A percentile compares a stretch with the other conserved stretches of the same genome.
Conservation (phyloP, 306 rosid genomes). For the Castanopsis chinensis region DNA sequence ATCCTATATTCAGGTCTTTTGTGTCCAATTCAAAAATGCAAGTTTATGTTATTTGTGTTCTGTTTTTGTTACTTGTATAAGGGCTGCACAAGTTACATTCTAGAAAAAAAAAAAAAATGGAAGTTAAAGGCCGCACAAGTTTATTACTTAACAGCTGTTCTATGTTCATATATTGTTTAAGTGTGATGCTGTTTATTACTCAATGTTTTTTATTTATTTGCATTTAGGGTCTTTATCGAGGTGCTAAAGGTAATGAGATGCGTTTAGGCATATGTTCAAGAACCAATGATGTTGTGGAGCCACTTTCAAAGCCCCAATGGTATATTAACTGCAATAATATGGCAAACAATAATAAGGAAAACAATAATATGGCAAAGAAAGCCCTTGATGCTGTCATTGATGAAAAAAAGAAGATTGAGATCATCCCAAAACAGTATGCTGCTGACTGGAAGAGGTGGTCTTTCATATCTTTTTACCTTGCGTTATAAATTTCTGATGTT, state of each 20-base stretch:
- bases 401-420: slow-evolving; percentile 57
- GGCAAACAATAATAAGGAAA: too few species aligned
- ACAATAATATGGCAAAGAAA: slow-evolving; percentile 65
- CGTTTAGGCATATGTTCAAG: slow-evolving; percentile 91
- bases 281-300: slow-evolving; percentile 92
- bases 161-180: background rate
- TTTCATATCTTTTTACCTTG: background rate
- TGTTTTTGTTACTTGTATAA: background rate
- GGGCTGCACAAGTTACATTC: too few species aligned
- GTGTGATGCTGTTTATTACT: background rate
- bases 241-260: slow-evolving; percentile 86
- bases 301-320: slow-evolving; percentile 94
- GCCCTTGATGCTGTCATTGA: slow-evolving; percentile 65
- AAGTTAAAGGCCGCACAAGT: background rate
- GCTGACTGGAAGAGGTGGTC: slow-evolving; percentile 83
- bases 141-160: background rate
- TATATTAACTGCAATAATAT: slow-evolving; percentile 73
- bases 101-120: too few species aligned
- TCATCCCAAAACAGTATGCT: slow-evolving; percentile 76
- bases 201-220: slow-evolving; percentile 11
- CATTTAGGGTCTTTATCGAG: slow-evolving; percentile 75
- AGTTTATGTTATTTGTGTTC: background rate
- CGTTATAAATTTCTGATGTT: background rate
- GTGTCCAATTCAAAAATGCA: background rate
- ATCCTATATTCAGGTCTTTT: background rate